These are phyloP conservation scores for Spencermartinsiella europaea DNA, from an alignment of 805 yeast species.

Conservation along the genomic window DNA sequence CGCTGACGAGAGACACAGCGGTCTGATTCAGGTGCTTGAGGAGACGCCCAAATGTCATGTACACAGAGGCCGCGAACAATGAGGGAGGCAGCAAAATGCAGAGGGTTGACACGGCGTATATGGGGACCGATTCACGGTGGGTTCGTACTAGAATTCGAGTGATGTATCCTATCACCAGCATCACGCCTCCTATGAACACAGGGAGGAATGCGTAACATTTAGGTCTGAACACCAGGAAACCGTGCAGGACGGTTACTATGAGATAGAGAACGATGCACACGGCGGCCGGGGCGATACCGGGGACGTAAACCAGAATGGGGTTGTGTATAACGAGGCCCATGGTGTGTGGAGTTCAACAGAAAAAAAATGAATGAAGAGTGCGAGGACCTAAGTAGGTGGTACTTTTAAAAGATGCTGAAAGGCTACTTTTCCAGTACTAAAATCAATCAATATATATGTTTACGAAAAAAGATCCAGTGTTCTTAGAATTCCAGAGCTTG, in stretches of 20 bases:
- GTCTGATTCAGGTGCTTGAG: slow-evolving; percentile 45
- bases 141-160: slow-evolving; percentile 49
- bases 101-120: slow-evolving; percentile 59
- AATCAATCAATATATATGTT: too few relatives aligned
- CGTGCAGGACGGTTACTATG: slow-evolving; percentile 39
- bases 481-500: too few relatives aligned
- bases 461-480: too few relatives aligned
- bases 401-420: too few relatives aligned
- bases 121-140: slow-evolving; percentile 30
- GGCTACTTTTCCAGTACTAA: too few relatives aligned
- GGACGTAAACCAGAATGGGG: slow-evolving; percentile 27
- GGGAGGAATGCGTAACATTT: slow-evolving; percentile 56
- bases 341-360: background rate
- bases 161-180: slow-evolving; percentile 65
- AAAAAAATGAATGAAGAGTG: too few relatives aligned
- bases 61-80: slow-evolving; percentile 77
- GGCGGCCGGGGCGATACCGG: slow-evolving; percentile 50
- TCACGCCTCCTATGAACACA: slow-evolving; percentile 44
- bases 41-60: slow-evolving; percentile 63
- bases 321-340: background rate
- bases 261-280: slow-evolving; percentile 52
- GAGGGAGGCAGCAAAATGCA: slow-evolving; percentile 75
- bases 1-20: slow-evolving; percentile 45
- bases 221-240: slow-evolving; percentile 42
- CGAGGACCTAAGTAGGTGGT: too few relatives aligned